These are phyloP conservation scores for Cyberlindnera maritima DNA, from an alignment of 805 yeast genomes.

Conservation along the genomic window DNA sequence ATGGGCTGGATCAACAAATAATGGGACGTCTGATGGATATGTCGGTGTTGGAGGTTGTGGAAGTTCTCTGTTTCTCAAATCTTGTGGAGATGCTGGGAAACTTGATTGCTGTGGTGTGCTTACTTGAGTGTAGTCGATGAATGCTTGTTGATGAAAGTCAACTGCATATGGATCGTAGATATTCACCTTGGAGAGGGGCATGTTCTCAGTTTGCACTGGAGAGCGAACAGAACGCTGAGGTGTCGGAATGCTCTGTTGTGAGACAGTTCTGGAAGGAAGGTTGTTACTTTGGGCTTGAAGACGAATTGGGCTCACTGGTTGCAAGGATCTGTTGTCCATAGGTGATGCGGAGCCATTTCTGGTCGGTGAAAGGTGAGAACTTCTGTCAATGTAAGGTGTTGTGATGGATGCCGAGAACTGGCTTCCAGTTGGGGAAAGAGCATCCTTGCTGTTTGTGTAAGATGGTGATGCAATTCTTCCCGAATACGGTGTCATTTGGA, in stretches of 20 bases:
- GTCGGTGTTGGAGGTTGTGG: constrained; percentile 1
- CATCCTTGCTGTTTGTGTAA: neutral
- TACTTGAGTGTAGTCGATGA: constrained; percentile 11
- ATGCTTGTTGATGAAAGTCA: constrained; percentile 14
- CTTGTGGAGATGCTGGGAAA: constrained; percentile 2
- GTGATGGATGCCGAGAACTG: neutral
- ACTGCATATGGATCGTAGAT: constrained; percentile 16
- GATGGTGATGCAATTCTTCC: constrained; percentile 19
- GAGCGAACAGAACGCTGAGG: constrained; percentile 3
- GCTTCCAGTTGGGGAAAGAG: constrained; percentile 6
- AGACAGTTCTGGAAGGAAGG: neutral
- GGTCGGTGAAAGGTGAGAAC: neutral
- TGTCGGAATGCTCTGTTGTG: neutral
- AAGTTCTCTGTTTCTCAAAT: neutral
- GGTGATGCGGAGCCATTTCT: constrained; percentile 2
- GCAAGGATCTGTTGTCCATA: constrained; percentile 2
- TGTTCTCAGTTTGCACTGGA: neutral
- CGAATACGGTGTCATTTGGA: constrained; percentile 14
- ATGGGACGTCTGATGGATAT: constrained; percentile 37
- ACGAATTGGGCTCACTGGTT: constrained; percentile 13
- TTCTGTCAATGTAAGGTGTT: neutral
- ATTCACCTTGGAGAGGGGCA: constrained; percentile 14
- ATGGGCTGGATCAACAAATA: constrained; percentile 60
- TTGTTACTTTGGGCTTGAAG: neutral
- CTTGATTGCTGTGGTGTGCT: constrained; percentile 1